Evolutionary conservation across 805 yeast genomes (phyloP), one percentile per base, ranked within the genome.

Genomic region (Grigorovia transvaalensis): DNA sequence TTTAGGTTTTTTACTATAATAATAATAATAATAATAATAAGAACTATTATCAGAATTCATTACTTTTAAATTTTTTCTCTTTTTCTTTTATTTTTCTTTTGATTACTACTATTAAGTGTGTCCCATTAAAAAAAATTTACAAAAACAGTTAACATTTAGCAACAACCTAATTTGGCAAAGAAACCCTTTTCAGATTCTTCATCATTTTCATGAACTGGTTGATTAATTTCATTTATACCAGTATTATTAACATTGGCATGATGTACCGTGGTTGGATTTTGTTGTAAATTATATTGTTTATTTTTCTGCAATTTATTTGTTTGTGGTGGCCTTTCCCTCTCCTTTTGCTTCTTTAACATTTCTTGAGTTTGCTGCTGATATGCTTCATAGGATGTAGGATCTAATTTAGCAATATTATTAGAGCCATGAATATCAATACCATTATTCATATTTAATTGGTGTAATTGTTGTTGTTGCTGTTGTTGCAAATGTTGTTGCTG

Each of bases 301-400:
- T 27, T 50, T 47, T 42, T 48, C 30, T 12, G 35, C 49, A 23
- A 45, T 23, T 19, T 47, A 15, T 43, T 44, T n/a, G n/a, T n/a
- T 43, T 50, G 55, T 44, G 47, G 45, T n/a, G 53, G 51, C 19
- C 51, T 53, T 29, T 52, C 54, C 45, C 53, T 54, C 33, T 54
- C 53, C 23, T 51, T 46, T 50, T 57, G 64, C 50, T 64, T 65
- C 53, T 64, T 63, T 50, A 64, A 66, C 51, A 66, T 66, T 47
- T 63, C 68, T 53, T 67, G 69, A 20, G 69, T 63, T 56, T 67
- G 71, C 49, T 66, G 68, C 53, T 66, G 69, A 55, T 67, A 68
- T 44, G 70, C 71, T 53, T 68, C 71, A 51, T 68, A 68, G 7
- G 71, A 68, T 13, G 76, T 72, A 47, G 76, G 75, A 56, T 73